Evolutionary conservation across 371 early-diverging fungal species (phyloP).

Genomic region (Coelomomyces lativittatus): DNA sequence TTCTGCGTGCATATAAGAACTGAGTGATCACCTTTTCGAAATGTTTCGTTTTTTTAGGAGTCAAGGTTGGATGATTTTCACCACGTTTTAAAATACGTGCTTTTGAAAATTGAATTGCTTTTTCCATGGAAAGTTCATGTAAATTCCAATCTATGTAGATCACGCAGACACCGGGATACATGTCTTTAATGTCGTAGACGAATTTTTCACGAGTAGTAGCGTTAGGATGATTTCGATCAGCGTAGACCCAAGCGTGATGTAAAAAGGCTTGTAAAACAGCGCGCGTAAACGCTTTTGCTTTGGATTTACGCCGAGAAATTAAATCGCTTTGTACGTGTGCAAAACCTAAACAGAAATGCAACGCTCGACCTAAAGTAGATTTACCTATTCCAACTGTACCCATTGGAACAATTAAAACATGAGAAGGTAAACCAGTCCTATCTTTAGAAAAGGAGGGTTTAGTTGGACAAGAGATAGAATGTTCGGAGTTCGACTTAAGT

Average conservation of each 20-base stretch:
- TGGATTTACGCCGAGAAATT: conserved; percentile 24
- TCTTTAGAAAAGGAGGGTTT: no score
- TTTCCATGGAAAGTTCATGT: conserved; percentile 8
- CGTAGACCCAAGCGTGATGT: no score
- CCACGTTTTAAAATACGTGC: conserved; percentile 43
- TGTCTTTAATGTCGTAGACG: conserved; percentile 12
- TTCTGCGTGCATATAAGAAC: no score
- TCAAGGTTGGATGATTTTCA: conserved; percentile 53
- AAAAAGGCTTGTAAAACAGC: no score
- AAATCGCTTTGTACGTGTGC: conserved; percentile 58
- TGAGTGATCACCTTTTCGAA: no score
- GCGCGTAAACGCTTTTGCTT: no score
- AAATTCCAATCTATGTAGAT: conserved; percentile 54
- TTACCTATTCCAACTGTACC: conserved; percentile 52
- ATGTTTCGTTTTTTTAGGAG: conserved; percentile 34
- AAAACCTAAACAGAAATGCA: conserved; percentile 24
- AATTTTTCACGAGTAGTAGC: conserved; percentile 28
- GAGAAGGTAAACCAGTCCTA: no score
- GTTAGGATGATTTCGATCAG: conserved; percentile 54
- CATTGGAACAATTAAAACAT: conserved; percentile 52
- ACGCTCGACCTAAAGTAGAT: not conserved
- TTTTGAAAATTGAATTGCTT: conserved; percentile 17
- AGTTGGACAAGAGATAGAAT: no score
- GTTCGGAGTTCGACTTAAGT: no score
- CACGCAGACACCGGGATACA: conserved; percentile 33